Evolutionary conservation across 768 basidiomycete species (phyloP), one percentile per base, ranked within the genome.

Genomic region (Russula vinacea): DNA sequence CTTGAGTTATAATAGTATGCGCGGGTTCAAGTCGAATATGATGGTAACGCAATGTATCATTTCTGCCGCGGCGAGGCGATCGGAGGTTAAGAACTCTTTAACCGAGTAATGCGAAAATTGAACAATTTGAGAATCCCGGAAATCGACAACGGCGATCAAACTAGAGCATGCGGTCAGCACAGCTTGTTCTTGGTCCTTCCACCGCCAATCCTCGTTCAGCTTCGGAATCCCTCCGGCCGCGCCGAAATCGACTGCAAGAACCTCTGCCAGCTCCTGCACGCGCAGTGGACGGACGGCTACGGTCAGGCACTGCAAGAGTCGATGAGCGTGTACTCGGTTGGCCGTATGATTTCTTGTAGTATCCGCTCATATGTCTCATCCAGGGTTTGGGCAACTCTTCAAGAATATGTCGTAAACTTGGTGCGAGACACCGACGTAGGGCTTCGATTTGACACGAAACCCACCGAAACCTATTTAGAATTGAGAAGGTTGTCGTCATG

Each of bases 11-110:
- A 14, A 54, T 54, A 13, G 33, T 54, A 37, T 54, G 52, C 5
- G 52, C 52, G 13, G n/a, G 35, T 13, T 35, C 33, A 4, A 37
- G n/a, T n/a, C 5, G 35, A 35, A 54, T 22, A 13, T 54, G n/a
- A 16, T 54, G 32, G 16, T 33, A 35, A 37, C 6, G 35, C n/a
- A n/a, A 37, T 11, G 35, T 37, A 54, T 54, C 35, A 7, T 11
- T 5, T n/a, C 14, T 37, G 35, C 11, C 1, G 13, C 11, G 22
- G 52, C 35, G 13, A 54, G 52, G n/a, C 52, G 52, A 6, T 54
- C 35, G 19, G 52, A 54, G 22, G 52, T 54, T 22, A 54, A n/a
- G 35, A 54, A 54, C 52, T 54, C 52, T 13, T 35, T 54, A 10
- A 52, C 51, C 0, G 51, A 52, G 19, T 32, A 52, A 32, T 49